Base-by-base conservation (phyloP, 495 filamentous ascomycete genomes). In the Penicillium ochrochloron region DNA sequence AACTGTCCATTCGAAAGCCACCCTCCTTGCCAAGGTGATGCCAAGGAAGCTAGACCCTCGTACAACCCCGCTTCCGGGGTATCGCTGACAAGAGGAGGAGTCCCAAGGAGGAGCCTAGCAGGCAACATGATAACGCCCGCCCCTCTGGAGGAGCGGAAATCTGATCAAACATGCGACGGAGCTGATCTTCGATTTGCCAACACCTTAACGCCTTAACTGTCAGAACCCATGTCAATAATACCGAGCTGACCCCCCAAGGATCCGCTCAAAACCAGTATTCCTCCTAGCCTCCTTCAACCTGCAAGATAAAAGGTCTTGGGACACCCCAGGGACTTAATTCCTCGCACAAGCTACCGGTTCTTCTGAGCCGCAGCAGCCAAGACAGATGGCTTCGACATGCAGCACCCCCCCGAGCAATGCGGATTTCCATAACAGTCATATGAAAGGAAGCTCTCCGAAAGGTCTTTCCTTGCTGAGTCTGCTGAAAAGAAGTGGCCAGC, bases 1-100 rank as follows among this genome's bases (percentile, higher is more conserved):
- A 41, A 64, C 61, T 52, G 42, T 54, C 56, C 54, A 64, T 33
- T 64, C 34, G 39, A 64, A 51, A 59, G 61, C 55, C 56, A 35
- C 27, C 25, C 27, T 25, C 9, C 12, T 34, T 15, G 61, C 61
- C 61, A 63, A 63, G 61, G 14, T 29, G 34, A 55, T 57, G 61
- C 61, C 61, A 63, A 63, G 61, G 53, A 63, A 50, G 39, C 39
- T 58, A 58, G 56, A 29, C 53, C 31, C 61, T 63, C 54, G 53
- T 57, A 46, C 35, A 55, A 48, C 61, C 61, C 61, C 61, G 61
- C 61, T 50, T 33, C 58, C 58, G 31, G 29, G 14, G 12, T n/a
- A 10, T 23, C 44, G 44, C 44, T 48, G 44, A 48, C 31, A 54
- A 29, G 10, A 10, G 33, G 21, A 57, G 11, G 8, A 57, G 33